These are phyloP conservation scores for Cordyceps pruinosa DNA, from an alignment of 2,329 filamentous ascomycete species.

Conservation along the genomic window DNA sequence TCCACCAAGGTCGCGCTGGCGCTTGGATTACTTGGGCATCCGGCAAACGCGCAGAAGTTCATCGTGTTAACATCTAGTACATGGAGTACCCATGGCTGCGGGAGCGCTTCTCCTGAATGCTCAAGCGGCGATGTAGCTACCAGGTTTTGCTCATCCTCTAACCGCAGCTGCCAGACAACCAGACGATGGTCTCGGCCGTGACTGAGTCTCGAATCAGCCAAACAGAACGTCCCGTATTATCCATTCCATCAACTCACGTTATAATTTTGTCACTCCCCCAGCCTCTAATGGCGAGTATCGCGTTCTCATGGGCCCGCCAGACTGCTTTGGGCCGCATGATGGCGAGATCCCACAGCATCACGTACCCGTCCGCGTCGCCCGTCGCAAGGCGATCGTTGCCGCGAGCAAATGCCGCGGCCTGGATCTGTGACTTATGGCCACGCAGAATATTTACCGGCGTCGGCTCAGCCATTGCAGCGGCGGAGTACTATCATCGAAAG, in stretches of 20 bases:
- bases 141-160: conserved; percentile 54
- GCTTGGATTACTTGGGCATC: conserved; percentile 36
- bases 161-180: conserved; percentile 70
- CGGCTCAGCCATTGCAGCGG: conserved; percentile 16
- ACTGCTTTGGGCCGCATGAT: conserved; percentile 75
- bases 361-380: conserved; percentile 84
- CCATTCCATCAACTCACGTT: conserved; percentile 58
- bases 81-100: conserved; percentile 78
- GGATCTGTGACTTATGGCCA: conserved; percentile 75
- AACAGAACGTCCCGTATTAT: no score
- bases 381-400: conserved; percentile 72
- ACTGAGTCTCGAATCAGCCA: conserved; percentile 37
- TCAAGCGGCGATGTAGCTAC: conserved; percentile 69
- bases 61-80: conserved; percentile 81
- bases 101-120: conserved; percentile 37
- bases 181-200: conserved; percentile 88
- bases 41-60: conserved; percentile 86
- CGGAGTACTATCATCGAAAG: background rate
- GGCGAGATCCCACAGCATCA: conserved; percentile 77
- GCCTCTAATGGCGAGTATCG: conserved; percentile 65
- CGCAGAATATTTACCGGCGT: conserved; percentile 62
- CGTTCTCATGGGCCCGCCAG: conserved; percentile 76
- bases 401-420: conserved; percentile 66
- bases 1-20: background rate
- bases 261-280: conserved; percentile 72